These are phyloP conservation scores for Ganoderma meredithae DNA, from an alignment of 1,284 basidiomycete species.

Conservation along the genomic window DNA sequence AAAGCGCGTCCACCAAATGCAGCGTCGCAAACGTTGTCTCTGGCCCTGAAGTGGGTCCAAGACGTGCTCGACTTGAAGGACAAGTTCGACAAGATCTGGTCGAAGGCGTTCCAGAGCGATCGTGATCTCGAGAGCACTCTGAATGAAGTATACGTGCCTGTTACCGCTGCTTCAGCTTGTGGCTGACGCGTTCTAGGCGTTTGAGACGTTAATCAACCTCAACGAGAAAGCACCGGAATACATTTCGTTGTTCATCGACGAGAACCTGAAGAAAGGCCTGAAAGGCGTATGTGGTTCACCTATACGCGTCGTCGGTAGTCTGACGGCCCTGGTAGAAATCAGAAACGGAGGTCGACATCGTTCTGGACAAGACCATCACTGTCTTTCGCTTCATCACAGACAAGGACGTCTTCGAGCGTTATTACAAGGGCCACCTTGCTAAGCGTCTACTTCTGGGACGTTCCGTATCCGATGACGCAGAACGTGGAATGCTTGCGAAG, in stretches of 20 bases:
- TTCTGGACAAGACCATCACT: conserved; percentile 94
- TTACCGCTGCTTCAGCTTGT: neutral
- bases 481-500: conserved; percentile 97
- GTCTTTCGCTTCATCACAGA: conserved; percentile 95
- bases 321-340: conserved; percentile 73
- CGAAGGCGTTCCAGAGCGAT: conserved; percentile 76
- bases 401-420: conserved; percentile 98
- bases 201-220: conserved; percentile 91
- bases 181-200: conserved; percentile 67
- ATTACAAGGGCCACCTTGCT: conserved; percentile 97
- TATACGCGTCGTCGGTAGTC: neutral
- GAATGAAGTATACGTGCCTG: conserved; percentile 73
- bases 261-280: conserved; percentile 94
- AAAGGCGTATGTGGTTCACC: conserved; percentile 80
- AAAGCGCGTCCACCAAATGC: conserved; percentile 57
- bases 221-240: conserved; percentile 93
- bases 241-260: conserved; percentile 97
- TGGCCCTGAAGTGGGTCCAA: conserved; percentile 94
- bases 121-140: conserved; percentile 84
- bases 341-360: conserved; percentile 88
- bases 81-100: conserved; percentile 85
- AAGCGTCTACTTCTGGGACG: conserved; percentile 89
- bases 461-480: conserved; percentile 96
- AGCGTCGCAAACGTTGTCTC: conserved; percentile 53
- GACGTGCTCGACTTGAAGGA: conserved; percentile 93